Base-by-base conservation (phyloP, 2,329 filamentous ascomycete species). In the Ascochyta fabae region DNA sequence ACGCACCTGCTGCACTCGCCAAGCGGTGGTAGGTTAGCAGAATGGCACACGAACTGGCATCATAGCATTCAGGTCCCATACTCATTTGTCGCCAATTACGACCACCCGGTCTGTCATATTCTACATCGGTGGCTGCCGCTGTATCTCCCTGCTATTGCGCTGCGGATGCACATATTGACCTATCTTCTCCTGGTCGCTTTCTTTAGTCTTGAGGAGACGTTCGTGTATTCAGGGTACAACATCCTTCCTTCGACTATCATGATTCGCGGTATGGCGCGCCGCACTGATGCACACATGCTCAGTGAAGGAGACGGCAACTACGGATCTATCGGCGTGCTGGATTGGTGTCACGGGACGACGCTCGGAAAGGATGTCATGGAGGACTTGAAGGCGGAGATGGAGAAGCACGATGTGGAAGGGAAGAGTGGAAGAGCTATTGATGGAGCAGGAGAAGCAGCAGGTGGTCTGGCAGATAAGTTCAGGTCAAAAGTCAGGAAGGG, bases 101-200 rank as follows among this genome's bases (percentile, higher is more conserved):
- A 92, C 72, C 88, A 92, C 67, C 89, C 89, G 0, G 60, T 86
- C 0, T 82, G 86, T 1, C 83, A 88, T 43, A 75, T 91, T 6
- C 73, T 91, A 1, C 80, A 84, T 58, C 84, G 84, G 43, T 86
- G 89, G 68, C 54, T 89, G 1, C 89, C 89, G 0, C 74, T 86
- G 6, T 89, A 89, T 69, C 73, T 90, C 0, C 87, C 89, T 1
- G 83, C 88, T 1, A 75, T 87, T 19, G 61, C 83, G n/a, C 79
- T 91, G 36, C 86, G 86, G 8, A 86, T 88, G 33, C 89, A 92
- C 71, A 80, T 91, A 4, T 79, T 92, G n/a, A 90, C 87, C 0
- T 91, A 88, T 76, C 82, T 90, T 52, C 66, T 90, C 10, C 84
- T 90, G 59, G 78, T 87, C 15, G 80, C 82, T 0, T 69, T 91